Evolutionary conservation across 257 asterid species (phyloP).

Genomic region (Capsicum rhomboideum): DNA sequence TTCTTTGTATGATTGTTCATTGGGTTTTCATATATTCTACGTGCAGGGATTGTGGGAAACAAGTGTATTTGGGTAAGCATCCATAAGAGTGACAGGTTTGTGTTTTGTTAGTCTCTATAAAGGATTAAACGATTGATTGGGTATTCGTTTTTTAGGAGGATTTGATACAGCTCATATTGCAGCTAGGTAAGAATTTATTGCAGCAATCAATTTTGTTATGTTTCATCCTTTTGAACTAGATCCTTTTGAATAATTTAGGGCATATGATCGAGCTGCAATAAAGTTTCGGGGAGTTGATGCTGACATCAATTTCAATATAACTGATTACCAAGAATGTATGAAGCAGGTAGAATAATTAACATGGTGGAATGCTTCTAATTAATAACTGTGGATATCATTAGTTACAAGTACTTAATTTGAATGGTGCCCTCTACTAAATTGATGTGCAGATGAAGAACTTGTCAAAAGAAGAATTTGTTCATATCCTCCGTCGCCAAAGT

Average conservation of each 20-base stretch:
- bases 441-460: conserved; percentile 58
- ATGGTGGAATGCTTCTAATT: no score
- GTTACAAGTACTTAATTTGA: neutral
- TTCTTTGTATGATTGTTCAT: no score
- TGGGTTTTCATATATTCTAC: conserved; percentile 15
- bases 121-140: neutral
- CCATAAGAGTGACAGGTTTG: neutral
- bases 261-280: conserved; percentile 40
- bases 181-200: conserved; percentile 35
- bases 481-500: conserved; percentile 74
- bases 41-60: conserved; percentile 97
- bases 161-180: no score
- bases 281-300: conserved; percentile 46
- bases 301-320: conserved; percentile 30
- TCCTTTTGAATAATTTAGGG: conserved; percentile 11
- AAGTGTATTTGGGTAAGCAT: conserved; percentile 76
- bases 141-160: conserved; percentile 51
- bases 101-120: neutral
- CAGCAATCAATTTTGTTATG: neutral
- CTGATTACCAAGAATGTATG: conserved; percentile 37
- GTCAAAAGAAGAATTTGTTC: conserved; percentile 87
- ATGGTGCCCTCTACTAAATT: neutral
- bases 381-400: neutral
- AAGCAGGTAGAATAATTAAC: conserved; percentile 14
- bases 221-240: neutral